Base-by-base conservation (phyloP, 768 basidiomycete species). In the Gymnopilus junonius region DNA sequence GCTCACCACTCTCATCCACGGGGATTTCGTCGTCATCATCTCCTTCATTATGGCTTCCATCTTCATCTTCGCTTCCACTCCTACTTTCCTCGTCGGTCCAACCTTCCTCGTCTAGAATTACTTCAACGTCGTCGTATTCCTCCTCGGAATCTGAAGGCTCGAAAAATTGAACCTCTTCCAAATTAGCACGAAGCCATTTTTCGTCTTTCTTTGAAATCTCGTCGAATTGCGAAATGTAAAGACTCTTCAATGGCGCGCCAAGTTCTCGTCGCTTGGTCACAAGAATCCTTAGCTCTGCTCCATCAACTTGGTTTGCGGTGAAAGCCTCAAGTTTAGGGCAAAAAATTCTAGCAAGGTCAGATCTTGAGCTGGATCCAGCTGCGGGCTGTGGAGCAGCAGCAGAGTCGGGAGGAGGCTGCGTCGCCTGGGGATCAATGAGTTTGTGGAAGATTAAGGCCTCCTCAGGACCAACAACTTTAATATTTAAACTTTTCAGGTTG, bases 261-360 rank as follows among this genome's bases (percentile, higher is more conserved):
- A 73, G 73, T 2, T 68, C 73, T 43, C 57, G 77, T 59, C 86
- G 79, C 48, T 68, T 71, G 51, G 75, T 71, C 2, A 91, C 79
- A 20, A 92, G 71, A 23, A 67, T 57, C 40, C 77, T 80, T 70
- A 92, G 72, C 25, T 69, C 55, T 1, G 54, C 2, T 1, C 83
- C 85, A 8, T 73, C 65, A 8, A 87, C 70, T 7, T 80, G 83
- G 7, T 79, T 74, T 5, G 85, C 81, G 32, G 74, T 79, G 48
- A 92, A 68, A 14, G 75, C 78, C 63, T 78, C 73, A 8, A 92
- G 78, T 50, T 78, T 77, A 27, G 89, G 89, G 39, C 87, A 83
- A 67, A 75, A 82, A 3, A 77, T 42, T 46, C 68, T 67, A 21
- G 65, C 67, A 15, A 66, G 63, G 1, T 42, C 25, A 21, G 48